Percentiles rank a stretch among this genome's conserved stretches.
These are phyloP conservation scores for Trichosporon faecale DNA, from an alignment of 1,284 basidiomycete species.

Conservation along the genomic window DNA sequence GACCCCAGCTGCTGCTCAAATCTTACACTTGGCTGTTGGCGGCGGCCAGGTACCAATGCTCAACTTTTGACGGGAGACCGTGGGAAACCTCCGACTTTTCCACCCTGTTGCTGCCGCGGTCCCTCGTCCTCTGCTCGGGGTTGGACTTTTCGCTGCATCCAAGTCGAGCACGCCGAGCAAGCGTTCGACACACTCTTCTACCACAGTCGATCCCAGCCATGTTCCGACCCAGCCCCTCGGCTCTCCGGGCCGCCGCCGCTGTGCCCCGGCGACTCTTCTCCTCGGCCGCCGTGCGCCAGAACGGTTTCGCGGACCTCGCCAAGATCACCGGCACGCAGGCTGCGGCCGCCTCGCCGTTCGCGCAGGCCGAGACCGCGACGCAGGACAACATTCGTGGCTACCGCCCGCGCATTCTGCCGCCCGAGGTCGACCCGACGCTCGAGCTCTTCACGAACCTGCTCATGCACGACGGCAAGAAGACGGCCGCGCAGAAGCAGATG, in stretches of 20 bases:
- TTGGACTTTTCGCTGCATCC: neutral
- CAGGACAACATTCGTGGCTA: slow-evolving; percentile 34
- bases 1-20: neutral
- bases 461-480: slow-evolving; percentile 66
- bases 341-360: neutral
- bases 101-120: neutral
- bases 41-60: neutral
- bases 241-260: slow-evolving; percentile 5
- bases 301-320: slow-evolving; percentile 24
- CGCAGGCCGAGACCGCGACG: neutral
- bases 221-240: slow-evolving; percentile 5
- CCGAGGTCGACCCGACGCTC: slow-evolving; percentile 70
- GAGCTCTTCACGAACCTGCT: slow-evolving; percentile 66
- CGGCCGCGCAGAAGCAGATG: slow-evolving; percentile 61
- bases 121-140: neutral
- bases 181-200: neutral
- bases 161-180: neutral
- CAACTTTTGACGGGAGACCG: slow-evolving; percentile 29
- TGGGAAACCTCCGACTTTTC: slow-evolving; percentile 29
- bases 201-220: slow-evolving; percentile 11
- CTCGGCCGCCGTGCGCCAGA: neutral
- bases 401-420: slow-evolving; percentile 57
- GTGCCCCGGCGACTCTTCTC: slow-evolving; percentile 16
- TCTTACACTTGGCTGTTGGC: neutral
- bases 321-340: slow-evolving; percentile 11